A percentile compares a stretch with the other conserved stretches of the same genome.
Evolutionary conservation across 305 asterid species (phyloP).

Genomic region (Fraxinus platypoda): DNA sequence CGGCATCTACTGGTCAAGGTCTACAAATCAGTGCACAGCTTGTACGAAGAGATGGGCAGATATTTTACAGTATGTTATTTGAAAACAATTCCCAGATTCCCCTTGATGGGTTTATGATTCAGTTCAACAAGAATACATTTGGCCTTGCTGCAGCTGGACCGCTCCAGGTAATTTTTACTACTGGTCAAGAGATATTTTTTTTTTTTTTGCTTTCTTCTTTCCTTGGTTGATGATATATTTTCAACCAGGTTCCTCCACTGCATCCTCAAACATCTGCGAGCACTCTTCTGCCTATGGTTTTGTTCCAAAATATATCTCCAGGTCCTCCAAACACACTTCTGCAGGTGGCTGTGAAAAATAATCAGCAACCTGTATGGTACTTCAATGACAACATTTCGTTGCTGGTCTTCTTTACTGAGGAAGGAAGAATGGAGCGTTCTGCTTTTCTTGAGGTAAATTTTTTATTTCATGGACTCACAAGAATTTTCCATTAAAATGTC

Average conservation of each 20-base stretch:
- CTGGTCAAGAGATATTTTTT: neutral
- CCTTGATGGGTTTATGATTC: constrained; percentile 96
- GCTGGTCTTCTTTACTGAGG: constrained; percentile 64
- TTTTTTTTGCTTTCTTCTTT: constrained; percentile 4
- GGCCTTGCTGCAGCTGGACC: constrained; percentile 93
- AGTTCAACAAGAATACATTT: constrained; percentile 93
- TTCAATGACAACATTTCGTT: constrained; percentile 69
- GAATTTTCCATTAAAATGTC: neutral
- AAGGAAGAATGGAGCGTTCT: constrained; percentile 93
- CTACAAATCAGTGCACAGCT: constrained; percentile 91
- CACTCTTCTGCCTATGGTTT: constrained; percentile 83
- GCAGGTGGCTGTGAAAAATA: constrained; percentile 95
- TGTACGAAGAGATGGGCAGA: constrained; percentile 77
- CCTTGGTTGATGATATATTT: constrained; percentile 16
- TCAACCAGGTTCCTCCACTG: constrained; percentile 67
- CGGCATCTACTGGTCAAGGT: constrained; percentile 87
- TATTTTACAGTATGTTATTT: constrained; percentile 86
- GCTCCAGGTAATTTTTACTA: constrained; percentile 60
- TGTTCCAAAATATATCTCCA: constrained; percentile 79
- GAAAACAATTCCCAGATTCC: constrained; percentile 76
- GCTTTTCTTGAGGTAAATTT: constrained; percentile 74
- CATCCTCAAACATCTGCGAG: constrained; percentile 84
- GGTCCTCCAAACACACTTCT: constrained; percentile 78
- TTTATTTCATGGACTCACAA: neutral
- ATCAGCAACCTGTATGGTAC: constrained; percentile 97